Percentiles rank a stretch among this genome's conserved stretches.
Conservation (phyloP, 163 green algal genomes). For the Scenedesmus sp. region DNA sequence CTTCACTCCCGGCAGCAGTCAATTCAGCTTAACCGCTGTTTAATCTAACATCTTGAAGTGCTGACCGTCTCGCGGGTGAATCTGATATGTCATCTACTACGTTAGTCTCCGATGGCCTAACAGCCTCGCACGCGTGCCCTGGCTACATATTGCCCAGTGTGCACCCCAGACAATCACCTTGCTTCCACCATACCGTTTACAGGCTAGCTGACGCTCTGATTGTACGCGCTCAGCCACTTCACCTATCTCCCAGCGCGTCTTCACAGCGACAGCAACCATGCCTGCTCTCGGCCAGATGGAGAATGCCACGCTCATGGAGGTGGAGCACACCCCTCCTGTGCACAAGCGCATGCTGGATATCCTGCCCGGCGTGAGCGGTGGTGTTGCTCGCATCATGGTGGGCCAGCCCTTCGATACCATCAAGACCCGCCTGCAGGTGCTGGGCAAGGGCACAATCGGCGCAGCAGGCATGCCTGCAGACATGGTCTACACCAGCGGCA, state of each 20-base stretch:
- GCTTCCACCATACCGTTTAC: background rate
- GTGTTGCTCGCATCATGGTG: slow-evolving; percentile 63
- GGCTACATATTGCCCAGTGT: background rate
- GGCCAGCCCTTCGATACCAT: slow-evolving; percentile 59
- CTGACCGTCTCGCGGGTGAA: background rate
- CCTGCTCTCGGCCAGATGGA: slow-evolving; percentile 40
- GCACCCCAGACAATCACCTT: background rate
- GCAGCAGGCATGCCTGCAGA: slow-evolving; percentile 60
- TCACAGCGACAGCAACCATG: slow-evolving; percentile 28
- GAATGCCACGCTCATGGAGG: slow-evolving; percentile 58
- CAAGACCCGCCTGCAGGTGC: slow-evolving; percentile 64
- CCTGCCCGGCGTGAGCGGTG: slow-evolving; percentile 59
- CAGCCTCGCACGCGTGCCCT: background rate
- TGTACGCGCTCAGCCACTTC: background rate
- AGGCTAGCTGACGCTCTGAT: slow-evolving; percentile 8
- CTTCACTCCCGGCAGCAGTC: background rate
- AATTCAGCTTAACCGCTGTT: background rate
- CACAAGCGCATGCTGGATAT: slow-evolving; percentile 68
- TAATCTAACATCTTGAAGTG: background rate
- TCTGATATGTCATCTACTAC: slow-evolving; percentile 13
- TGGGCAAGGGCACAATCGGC: slow-evolving; percentile 63
- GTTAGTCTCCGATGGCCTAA: slow-evolving; percentile 29
- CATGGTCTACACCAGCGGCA: slow-evolving; percentile 63
- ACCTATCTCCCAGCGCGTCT: slow-evolving; percentile 7
- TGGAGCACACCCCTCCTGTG: slow-evolving; percentile 64